phyloP scores from a whole-genome alignment of 176 grass and related monocot species.

The Coix lacrymajobi region DNA sequence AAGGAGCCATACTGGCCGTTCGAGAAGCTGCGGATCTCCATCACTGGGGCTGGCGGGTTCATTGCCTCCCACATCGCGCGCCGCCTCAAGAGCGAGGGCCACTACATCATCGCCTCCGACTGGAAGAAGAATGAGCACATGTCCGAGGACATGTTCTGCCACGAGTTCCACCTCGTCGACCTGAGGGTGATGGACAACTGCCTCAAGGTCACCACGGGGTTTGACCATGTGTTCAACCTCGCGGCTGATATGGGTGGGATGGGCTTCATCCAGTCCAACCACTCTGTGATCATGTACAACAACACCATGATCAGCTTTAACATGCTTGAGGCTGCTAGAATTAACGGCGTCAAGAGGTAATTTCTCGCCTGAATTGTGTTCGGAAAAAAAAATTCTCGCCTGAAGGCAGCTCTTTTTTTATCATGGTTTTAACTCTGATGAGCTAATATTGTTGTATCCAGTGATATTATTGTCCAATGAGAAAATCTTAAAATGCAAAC shows the following conservation, averaged over 20 bases:
- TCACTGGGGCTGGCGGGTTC: constrained; percentile 81
- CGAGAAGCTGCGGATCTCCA: constrained; percentile 71
- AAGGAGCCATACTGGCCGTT: constrained; percentile 71
- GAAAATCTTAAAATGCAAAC: neutral
- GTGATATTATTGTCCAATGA: neutral
- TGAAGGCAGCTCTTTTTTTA: neutral
- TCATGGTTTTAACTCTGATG: neutral
- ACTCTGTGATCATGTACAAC: constrained; percentile 88
- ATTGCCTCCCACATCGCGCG: constrained; percentile 86
- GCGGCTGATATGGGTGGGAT: constrained; percentile 94
- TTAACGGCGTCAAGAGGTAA: constrained; percentile 81
- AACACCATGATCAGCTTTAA: constrained; percentile 97
- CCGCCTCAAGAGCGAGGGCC: constrained; percentile 72
- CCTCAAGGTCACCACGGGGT: constrained; percentile 56
- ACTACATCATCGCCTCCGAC: constrained; percentile 79
- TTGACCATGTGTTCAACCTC: constrained; percentile 82
- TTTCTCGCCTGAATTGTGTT: neutral
- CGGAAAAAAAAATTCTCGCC: too few relatives aligned
- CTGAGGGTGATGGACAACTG: constrained; percentile 92
- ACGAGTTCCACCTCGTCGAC: constrained; percentile 85
- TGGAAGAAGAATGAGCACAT: constrained; percentile 98
- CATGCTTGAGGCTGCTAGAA: constrained; percentile 79
- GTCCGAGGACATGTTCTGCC: constrained; percentile 90
- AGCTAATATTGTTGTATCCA: constrained; percentile 4
- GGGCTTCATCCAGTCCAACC: constrained; percentile 91